A percentile compares a stretch with the other conserved stretches of the same genome.
Evolutionary conservation across 495 filamentous ascomycete species (phyloP).

Genomic region (Hypoxylon lienhwacheense): DNA sequence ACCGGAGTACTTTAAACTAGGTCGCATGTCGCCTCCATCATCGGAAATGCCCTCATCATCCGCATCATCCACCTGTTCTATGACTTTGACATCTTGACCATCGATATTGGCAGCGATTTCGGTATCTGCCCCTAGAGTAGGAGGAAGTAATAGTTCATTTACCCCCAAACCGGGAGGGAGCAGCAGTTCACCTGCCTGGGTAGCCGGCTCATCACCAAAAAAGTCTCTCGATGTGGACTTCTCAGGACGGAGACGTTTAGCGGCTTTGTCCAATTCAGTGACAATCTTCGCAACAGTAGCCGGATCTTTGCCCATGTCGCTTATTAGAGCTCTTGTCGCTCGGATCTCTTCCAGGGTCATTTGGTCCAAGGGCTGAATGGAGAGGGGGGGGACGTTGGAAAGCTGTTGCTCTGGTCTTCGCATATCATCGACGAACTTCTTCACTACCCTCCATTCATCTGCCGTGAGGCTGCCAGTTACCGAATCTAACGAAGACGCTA

Average conservation of each 20-base stretch:
- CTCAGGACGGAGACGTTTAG: neutral
- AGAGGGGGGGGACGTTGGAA: neutral
- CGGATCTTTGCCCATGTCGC: constrained; percentile 7
- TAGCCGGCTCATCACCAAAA: no score
- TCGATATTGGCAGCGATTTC: no score
- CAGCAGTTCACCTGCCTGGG: no score
- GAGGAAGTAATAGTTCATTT: no score
- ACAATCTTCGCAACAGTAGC: neutral
- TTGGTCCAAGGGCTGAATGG: neutral
- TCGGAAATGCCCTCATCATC: no score
- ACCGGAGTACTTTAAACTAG: no score
- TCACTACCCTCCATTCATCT: neutral
- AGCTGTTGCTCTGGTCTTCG: neutral
- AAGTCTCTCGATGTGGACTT: no score
- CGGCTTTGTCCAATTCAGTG: neutral
- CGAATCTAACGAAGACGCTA: neutral
- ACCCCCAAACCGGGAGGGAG: no score
- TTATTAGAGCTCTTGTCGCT: neutral
- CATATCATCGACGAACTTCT: constrained; percentile 1
- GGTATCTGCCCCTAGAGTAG: no score
- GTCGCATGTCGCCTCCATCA: no score
- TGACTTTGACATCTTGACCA: no score
- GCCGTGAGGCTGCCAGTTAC: neutral
- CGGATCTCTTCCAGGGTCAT: constrained; percentile 2
- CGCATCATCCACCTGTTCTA: no score